Conservation (phyloP, 2,329 filamentous ascomycete species). For the Colletotrichum echinochloae region DNA sequence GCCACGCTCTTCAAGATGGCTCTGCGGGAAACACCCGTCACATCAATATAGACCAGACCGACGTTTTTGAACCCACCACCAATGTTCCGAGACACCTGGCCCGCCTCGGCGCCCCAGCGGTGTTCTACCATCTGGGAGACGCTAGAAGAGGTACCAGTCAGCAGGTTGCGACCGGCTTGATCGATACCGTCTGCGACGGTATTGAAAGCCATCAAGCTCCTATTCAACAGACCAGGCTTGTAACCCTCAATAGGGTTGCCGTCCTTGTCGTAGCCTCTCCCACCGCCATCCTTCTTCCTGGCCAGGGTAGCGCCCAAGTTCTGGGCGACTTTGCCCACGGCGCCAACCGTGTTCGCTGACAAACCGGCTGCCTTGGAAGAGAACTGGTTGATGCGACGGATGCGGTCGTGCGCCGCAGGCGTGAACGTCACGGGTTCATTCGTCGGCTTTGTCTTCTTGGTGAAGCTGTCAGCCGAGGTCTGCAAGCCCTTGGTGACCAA, state of each 20-base stretch:
- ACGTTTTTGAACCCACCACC: conserved; percentile 95
- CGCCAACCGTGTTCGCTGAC: conserved; percentile 87
- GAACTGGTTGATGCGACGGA: conserved; percentile 90
- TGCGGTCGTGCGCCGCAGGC: conserved; percentile 83
- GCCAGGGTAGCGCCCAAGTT: conserved; percentile 85
- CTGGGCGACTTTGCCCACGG: conserved; percentile 86
- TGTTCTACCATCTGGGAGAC: conserved; percentile 90
- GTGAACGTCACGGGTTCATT: conserved; percentile 88
- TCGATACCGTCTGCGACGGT: conserved; percentile 95
- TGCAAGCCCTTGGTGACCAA: conserved; percentile 83
- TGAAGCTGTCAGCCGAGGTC: conserved; percentile 82
- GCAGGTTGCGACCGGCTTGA: conserved; percentile 82
- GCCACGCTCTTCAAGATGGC: conserved; percentile 95
- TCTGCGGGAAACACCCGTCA: conserved; percentile 88
- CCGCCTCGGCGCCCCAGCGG: conserved; percentile 88
- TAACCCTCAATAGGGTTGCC: conserved; percentile 74
- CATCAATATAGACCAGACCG: conserved; percentile 96
- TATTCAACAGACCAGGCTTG: conserved; percentile 94
- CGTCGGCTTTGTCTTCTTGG: conserved; percentile 81
- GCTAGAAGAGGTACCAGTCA: conserved; percentile 80
- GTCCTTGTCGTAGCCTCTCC: conserved; percentile 75
- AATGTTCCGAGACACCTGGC: conserved; percentile 78
- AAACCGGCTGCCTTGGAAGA: conserved; percentile 83
- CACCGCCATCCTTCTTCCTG: conserved; percentile 62
- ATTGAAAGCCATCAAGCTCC: conserved; percentile 94